Evolutionary conservation across 768 basidiomycete genomes (phyloP).

Genomic region (Tephrocybe rancida): DNA sequence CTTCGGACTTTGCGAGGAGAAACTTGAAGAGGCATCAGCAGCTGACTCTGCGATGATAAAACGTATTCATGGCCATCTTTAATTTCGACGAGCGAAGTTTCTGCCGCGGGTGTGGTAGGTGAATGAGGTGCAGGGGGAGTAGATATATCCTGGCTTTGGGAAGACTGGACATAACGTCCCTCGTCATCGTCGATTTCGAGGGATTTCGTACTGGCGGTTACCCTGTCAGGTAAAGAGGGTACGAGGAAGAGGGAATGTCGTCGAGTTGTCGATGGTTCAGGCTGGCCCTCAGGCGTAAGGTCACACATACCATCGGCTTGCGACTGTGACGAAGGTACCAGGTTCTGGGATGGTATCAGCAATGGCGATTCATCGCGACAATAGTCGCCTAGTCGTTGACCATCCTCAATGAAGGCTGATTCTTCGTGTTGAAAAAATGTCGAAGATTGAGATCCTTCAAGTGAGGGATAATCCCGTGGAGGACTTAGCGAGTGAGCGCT

Average conservation of each 20-base stretch:
- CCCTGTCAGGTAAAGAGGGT: neutral
- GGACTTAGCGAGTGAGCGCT: neutral
- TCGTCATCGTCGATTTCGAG: neutral
- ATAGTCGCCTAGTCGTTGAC: neutral
- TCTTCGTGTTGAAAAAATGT: neutral
- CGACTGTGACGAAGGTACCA: conserved; percentile 40
- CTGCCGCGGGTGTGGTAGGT: neutral
- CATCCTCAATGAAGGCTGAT: neutral
- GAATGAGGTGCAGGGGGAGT: neutral
- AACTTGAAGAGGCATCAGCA: conserved; percentile 21
- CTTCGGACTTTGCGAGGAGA: conserved; percentile 21
- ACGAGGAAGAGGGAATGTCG: neutral
- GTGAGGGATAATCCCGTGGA: neutral
- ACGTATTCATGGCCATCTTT: conserved; percentile 23
- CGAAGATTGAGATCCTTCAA: neutral
- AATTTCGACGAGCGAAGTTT: conserved; percentile 7
- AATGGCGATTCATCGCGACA: neutral
- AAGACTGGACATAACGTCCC: neutral
- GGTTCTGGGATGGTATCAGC: conserved; percentile 4
- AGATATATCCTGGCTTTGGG: neutral
- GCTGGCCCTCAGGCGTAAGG: neutral
- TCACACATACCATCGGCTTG: conserved; percentile 23
- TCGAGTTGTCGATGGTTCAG: neutral
- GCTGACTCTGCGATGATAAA: conserved; percentile 39
- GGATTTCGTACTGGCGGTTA: neutral